These are phyloP conservation scores for Hydnomerulius pinastri DNA, from an alignment of 768 basidiomycete species.

Conservation along the genomic window DNA sequence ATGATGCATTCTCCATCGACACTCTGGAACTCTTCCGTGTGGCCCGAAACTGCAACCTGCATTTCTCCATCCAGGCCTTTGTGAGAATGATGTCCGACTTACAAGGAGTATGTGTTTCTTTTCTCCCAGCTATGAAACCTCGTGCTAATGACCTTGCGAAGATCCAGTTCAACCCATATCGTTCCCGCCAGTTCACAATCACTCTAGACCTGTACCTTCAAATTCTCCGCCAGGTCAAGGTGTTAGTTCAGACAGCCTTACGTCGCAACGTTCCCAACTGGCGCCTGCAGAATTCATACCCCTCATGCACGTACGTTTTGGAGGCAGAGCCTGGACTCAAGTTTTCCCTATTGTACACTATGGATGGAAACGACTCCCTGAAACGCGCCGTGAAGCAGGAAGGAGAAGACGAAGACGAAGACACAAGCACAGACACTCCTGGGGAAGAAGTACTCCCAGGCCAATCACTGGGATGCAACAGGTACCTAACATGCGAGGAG, in stretches of 20 bases:
- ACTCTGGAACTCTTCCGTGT: constrained; percentile 10
- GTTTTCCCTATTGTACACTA: constrained; percentile 8
- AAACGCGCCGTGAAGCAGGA: background rate
- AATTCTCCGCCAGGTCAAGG: constrained; percentile 16
- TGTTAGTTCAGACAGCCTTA: constrained; percentile 13
- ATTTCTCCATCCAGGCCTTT: constrained; percentile 21
- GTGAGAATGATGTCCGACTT: constrained; percentile 21
- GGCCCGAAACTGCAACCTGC: constrained; percentile 10
- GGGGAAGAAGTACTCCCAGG: background rate
- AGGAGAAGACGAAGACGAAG: background rate
- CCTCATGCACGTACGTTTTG: constrained; percentile 7
- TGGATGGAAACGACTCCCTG: constrained; percentile 11
- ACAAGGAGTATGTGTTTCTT: constrained; percentile 6
- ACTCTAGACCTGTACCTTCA: constrained; percentile 29
- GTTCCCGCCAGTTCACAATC: constrained; percentile 24
- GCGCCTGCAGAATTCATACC: constrained; percentile 7
- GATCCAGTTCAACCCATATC: constrained; percentile 8
- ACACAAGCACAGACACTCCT: background rate
- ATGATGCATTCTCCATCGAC: background rate
- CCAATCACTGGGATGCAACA: background rate
- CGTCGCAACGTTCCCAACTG: constrained; percentile 4
- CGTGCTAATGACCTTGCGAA: no score
- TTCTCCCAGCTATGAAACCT: background rate
- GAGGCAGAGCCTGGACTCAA: background rate
- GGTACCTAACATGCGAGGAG: background rate